Evolutionary conservation across 208 protist genomes (phyloP), one percentile per base, ranked within the genome.

Genomic region (Acanthamoeba lenticulata): DNA sequence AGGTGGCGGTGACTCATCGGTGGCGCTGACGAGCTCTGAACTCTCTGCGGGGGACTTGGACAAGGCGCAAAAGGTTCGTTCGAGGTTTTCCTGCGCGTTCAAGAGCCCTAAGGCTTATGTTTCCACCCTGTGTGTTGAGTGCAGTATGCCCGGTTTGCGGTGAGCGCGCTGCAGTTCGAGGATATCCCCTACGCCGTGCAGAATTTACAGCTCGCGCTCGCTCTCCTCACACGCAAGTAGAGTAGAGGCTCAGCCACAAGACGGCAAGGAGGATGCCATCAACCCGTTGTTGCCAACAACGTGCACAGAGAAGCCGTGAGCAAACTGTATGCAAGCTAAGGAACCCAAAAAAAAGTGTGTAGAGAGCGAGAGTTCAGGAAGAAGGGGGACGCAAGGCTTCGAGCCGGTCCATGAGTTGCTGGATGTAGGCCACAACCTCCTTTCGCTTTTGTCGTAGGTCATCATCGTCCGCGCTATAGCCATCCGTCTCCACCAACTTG

Each of bases 81-180:
- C 38, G 40, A 24, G 5, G 5, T 5, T 52, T 15, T 15, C 45
- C 45, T 52, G 45, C 15, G 15, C 15, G 15, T 21, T 60, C 21
- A 60, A 27, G 52, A 60, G 21, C 21, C 52, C 52, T n/a, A n/a
- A 21, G 11, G 52, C 11, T 60, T 21, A 9, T 5, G 27, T 27
- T 69, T 5, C 21, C 6, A 69, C 9, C 13, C 60, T 38, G 38
- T 52, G 72, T 27, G 19, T 4, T 6, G 5, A 36, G 11, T 47
- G n/a, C 34, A 92, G 86, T 92, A 38, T 40, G 86, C 86, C 2
- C 86, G 86, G 17, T 92, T 92, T 74, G 86, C 86, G 13, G 86
- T 92, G 27, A 92, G 86, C 57, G 86, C 86, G 3, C 86, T 92
- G 5, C 86, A 92, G 29, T 92, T 92, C 29, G 86, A 92, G 52